Percentiles rank a stretch among this genome's conserved stretches.
These are phyloP conservation scores for Aspergillus conjunctus DNA, from an alignment of 495 filamentous ascomycete species.

Conservation along the genomic window DNA sequence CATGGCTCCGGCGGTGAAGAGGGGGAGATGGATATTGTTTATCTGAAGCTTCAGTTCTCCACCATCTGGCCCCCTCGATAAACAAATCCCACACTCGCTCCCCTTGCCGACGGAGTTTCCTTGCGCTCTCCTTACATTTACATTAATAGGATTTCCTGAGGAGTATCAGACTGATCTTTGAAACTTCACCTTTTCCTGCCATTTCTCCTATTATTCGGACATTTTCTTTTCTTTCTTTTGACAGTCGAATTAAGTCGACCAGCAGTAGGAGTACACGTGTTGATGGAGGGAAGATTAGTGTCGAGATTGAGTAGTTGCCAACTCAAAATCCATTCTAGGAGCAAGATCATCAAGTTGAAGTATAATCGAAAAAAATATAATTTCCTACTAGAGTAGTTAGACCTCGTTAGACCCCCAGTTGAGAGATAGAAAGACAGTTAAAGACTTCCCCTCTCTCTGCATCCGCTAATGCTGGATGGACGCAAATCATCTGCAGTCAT, in stretches of 20 bases:
- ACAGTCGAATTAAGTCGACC: conserved; percentile 9
- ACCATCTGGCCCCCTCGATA: conserved; percentile 10
- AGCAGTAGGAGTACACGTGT: conserved; percentile 20
- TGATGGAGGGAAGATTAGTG: conserved; percentile 13
- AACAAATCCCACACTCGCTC: conserved; percentile 1
- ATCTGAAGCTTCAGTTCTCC: conserved; percentile 15
- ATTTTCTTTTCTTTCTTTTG: background rate
- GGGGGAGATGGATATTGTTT: background rate
- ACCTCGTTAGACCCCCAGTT: too few relatives aligned
- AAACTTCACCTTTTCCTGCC: background rate
- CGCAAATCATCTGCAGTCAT: conserved; percentile 28
- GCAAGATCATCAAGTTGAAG: background rate
- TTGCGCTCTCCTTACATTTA: conserved; percentile 18
- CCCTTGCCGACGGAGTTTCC: conserved; percentile 6
- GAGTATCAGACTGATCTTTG: background rate
- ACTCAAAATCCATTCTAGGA: background rate
- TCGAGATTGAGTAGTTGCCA: background rate
- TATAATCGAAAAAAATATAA: background rate
- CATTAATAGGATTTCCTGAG: background rate
- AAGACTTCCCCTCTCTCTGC: conserved; percentile 8
- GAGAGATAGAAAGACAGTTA: background rate
- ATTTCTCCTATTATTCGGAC: background rate
- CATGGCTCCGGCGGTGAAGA: conserved; percentile 7
- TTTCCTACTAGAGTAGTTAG: background rate
- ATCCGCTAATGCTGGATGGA: conserved; percentile 20